These are phyloP conservation scores for Aristolochia fimbriata DNA, from an alignment of 164 flowering plant species.

Conservation along the genomic window DNA sequence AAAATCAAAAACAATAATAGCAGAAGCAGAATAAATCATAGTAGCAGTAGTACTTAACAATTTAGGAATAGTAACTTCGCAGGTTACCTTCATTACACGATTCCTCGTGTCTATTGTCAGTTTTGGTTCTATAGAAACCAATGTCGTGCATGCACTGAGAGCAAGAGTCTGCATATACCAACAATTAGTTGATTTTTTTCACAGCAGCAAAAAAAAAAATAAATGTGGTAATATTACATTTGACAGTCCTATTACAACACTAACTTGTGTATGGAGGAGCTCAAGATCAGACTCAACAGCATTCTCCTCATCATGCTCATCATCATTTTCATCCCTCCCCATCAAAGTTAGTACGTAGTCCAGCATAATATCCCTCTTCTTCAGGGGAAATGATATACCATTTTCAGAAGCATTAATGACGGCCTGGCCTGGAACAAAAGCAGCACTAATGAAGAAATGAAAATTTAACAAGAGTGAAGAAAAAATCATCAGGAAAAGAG, in stretches of 20 bases:
- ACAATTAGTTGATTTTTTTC: not conserved
- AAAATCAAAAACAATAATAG: not conserved
- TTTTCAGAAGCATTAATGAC: slow-evolving; percentile 86
- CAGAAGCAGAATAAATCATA: not conserved
- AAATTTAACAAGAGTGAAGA: not conserved
- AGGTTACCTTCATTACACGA: slow-evolving; percentile 74
- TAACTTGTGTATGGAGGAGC: slow-evolving; percentile 81
- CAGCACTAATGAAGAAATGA: too few relatives aligned
- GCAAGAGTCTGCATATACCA: slow-evolving; percentile 57
- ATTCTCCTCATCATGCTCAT: slow-evolving; percentile 56
- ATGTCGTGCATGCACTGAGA: slow-evolving; percentile 86
- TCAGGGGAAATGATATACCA: slow-evolving; percentile 84
- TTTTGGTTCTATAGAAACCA: slow-evolving; percentile 95
- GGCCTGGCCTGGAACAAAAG: slow-evolving; percentile 59
- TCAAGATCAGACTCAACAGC: slow-evolving; percentile 58
- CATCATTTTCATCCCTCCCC: slow-evolving; percentile 82
- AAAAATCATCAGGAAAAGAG: too few relatives aligned
- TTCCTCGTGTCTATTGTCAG: slow-evolving; percentile 79
- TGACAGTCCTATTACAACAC: not conserved
- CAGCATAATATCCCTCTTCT: slow-evolving; percentile 73
- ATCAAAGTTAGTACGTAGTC: slow-evolving; percentile 89
- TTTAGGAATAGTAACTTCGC: too few relatives aligned
- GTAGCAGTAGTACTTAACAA: too few relatives aligned
- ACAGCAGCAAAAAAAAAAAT: not conserved
- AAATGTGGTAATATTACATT: not conserved